Percentiles rank a stretch among this genome's conserved stretches.
Conservation (phyloP, 345 rosid species). For the Hirschfeldia incana region DNA sequence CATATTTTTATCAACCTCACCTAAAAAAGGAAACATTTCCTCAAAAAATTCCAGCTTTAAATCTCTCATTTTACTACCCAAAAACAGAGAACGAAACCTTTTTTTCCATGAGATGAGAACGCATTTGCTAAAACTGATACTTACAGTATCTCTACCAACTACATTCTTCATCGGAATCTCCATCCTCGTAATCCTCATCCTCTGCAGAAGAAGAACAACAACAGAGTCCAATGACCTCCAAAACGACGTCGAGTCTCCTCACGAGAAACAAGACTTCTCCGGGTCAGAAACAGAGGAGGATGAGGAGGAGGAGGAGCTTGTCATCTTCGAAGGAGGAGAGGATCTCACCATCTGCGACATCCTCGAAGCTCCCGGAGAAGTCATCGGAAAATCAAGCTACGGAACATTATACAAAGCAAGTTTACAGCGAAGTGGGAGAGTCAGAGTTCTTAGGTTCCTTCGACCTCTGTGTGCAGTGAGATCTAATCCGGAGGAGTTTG, state of each 20-base stretch:
- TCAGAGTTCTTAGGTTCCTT: conserved; percentile 75
- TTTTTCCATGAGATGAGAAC: conserved; percentile 50
- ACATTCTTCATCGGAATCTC: conserved; percentile 44
- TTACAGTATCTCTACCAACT: conserved; percentile 45
- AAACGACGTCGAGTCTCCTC: conserved; percentile 43
- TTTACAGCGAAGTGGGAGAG: conserved; percentile 52
- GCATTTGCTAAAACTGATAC: conserved; percentile 59
- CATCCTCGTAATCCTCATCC: conserved; percentile 35
- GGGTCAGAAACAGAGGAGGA: conserved; percentile 48
- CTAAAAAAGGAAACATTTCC: conserved; percentile 6
- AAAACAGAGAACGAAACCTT: background rate
- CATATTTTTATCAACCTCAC: background rate
- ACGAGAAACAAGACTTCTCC: conserved; percentile 15
- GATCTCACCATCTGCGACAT: conserved; percentile 75
- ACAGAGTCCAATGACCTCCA: conserved; percentile 12
- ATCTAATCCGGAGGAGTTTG: conserved; percentile 48
- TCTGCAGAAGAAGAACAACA: conserved; percentile 7
- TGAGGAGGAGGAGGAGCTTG: conserved; percentile 67
- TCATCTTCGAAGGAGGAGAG: conserved; percentile 61
- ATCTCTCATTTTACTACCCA: conserved; percentile 8
- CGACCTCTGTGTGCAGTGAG: conserved; percentile 65
- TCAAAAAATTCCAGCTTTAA: background rate
- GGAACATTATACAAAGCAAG: conserved; percentile 82
- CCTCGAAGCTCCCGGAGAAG: conserved; percentile 96
- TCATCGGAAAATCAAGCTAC: conserved; percentile 83